Conservation (phyloP, 2,329 filamentous ascomycete species). For the Colletotrichum musicola region DNA sequence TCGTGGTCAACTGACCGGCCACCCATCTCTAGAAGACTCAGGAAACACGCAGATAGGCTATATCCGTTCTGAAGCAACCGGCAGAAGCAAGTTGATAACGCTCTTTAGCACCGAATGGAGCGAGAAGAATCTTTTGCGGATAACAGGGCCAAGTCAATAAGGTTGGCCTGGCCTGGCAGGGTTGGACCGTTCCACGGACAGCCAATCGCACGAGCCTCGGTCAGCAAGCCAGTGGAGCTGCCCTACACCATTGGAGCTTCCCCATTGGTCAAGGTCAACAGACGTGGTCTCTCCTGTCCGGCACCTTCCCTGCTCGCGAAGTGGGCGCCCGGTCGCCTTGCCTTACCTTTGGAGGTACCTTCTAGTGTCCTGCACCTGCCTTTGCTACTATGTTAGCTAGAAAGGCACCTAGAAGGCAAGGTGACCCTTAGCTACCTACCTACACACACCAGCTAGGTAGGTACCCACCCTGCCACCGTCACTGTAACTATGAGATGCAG, state of each 20-base stretch:
- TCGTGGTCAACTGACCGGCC: background rate
- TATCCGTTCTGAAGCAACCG: too few relatives aligned
- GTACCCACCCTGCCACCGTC: background rate
- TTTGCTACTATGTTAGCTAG: too few relatives aligned
- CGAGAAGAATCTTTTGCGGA: background rate
- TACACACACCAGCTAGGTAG: too few relatives aligned
- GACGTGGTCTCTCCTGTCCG: constrained; percentile 1
- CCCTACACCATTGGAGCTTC: constrained; percentile 2
- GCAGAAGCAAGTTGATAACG: too few relatives aligned
- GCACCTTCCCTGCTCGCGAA: constrained; percentile 23
- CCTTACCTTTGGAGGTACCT: too few relatives aligned
- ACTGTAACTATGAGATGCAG: too few relatives aligned
- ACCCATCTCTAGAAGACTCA: background rate
- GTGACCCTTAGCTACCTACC: too few relatives aligned
- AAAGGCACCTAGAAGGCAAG: too few relatives aligned
- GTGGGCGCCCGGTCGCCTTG: too few relatives aligned
- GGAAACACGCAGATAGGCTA: background rate
- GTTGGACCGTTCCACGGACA: background rate
- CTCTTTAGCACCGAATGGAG: too few relatives aligned
- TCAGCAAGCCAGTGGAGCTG: constrained; percentile 12
- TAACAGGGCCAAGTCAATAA: constrained; percentile 1
- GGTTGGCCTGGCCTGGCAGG: constrained; percentile 13
- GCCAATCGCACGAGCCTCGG: constrained; percentile 21
- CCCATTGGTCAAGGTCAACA: constrained; percentile 24
- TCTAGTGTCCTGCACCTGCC: too few relatives aligned